A percentile compares a stretch with the other conserved stretches of the same genome.
Evolutionary conservation across 2,329 filamentous ascomycete species (phyloP).

Genomic region (Lasiodiplodia theobromae): DNA sequence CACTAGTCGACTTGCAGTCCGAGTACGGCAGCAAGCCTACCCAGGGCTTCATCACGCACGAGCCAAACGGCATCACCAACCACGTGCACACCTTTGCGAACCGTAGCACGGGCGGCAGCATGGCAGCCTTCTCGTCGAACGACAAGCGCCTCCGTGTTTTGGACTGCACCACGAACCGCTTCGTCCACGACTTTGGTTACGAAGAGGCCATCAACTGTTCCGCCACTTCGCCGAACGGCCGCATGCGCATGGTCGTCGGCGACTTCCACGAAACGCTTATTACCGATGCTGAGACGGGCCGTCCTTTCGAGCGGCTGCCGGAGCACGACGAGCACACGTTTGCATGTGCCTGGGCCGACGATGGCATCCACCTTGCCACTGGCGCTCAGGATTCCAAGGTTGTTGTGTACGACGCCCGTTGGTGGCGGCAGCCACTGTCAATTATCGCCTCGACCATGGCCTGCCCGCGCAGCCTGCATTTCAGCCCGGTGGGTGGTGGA

Average conservation of each 20-base stretch:
- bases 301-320: conserved; percentile 62
- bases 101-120: conserved; percentile 56
- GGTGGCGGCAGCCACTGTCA: conserved; percentile 64
- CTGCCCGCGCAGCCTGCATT: conserved; percentile 72
- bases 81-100: conserved; percentile 62
- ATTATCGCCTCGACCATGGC: conserved; percentile 71
- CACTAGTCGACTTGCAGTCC: conserved; percentile 53
- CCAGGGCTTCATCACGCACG: conserved; percentile 58
- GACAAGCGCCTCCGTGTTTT: conserved; percentile 62
- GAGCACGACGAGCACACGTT: conserved; percentile 77
- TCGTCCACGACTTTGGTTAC: conserved; percentile 64
- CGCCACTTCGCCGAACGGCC: conserved; percentile 73
- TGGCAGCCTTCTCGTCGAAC: conserved; percentile 65
- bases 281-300: conserved; percentile 71
- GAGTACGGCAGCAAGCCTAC: conserved; percentile 43
- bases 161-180: conserved; percentile 64
- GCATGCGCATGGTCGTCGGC: conserved; percentile 75
- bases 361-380: conserved; percentile 78
- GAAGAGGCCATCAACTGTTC: conserved; percentile 74
- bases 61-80: conserved; percentile 63
- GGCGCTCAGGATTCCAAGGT: conserved; percentile 77
- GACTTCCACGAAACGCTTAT: conserved; percentile 72
- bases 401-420: conserved; percentile 78
- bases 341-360: conserved; percentile 79
- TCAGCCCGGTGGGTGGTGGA: conserved; percentile 74